Base-by-base conservation (phyloP, 1,284 basidiomycete species). In the Ceraceosorus guamensis region DNA sequence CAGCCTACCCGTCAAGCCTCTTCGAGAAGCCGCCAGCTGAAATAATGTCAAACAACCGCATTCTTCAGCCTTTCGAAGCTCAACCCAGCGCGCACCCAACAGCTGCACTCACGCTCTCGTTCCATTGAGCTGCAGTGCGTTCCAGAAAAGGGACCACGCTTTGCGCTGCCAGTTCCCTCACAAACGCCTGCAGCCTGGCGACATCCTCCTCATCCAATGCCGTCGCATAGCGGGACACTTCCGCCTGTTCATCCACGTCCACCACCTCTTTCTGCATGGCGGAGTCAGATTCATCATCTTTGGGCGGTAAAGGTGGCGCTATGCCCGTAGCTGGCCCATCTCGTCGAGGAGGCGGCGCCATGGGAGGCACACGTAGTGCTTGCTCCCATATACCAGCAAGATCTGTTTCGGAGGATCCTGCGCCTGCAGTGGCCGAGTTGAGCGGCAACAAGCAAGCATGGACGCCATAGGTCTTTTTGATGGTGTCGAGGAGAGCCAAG, bases 61-160 rank as follows among this genome's bases (percentile, higher is more conserved):
- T 3, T 6, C 2, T 10, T 13, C 13, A 41, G 13, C 24, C 33
- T 2, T 13, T 24, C 33, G 6, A 8, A 24, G n/a, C n/a, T n/a
- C n/a, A n/a, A n/a, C n/a, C n/a, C n/a, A n/a, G n/a, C n/a, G n/a
- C n/a, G n/a, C n/a, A n/a, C n/a, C n/a, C 18, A 14, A n/a, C 5
- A n/a, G 4, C 5, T 13, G 18, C 5, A 53, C 56, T 61, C 69
- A 88, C 87, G 61, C 82, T 82, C 79, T 98, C 93, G 74, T 95
- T 95, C 88, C 91, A 95, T 58, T 95, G 89, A 48, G 91, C 75
- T 1, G 95, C 87, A 70, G 85, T 87, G 65, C 87, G 87, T 78
- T 98, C 93, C 89, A 98, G 91, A 86, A 88, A 96, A 0, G 93
- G 93, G 3, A 97, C 79, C 37, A 98, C 79, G 67, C 87, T 91